Evolutionary conservation across 169 alveolate species (phyloP).

Genomic region (Plasmodium gonderi): DNA sequence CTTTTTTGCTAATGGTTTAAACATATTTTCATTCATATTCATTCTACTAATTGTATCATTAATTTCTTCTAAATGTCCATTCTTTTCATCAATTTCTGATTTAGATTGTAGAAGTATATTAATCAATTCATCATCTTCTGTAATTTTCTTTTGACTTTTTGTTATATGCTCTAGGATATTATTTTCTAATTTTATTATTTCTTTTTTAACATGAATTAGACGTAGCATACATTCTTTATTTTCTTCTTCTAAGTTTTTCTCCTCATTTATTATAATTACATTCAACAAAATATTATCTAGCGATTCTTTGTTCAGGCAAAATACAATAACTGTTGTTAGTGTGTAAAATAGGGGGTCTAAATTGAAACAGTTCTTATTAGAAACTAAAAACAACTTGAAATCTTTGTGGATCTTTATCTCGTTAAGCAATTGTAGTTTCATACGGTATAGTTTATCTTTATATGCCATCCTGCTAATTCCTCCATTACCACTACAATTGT

Average conservation of each 20-base stretch:
- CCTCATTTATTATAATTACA: slow-evolving; percentile 58
- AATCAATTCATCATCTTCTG: slow-evolving; percentile 68
- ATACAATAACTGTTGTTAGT: slow-evolving; percentile 44
- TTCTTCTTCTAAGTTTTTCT: slow-evolving; percentile 53
- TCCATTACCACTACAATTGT: not conserved
- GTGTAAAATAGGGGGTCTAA: slow-evolving; percentile 39
- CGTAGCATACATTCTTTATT: slow-evolving; percentile 52
- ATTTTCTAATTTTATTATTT: slow-evolving; percentile 60
- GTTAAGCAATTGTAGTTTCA: slow-evolving; percentile 41
- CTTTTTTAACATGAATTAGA: slow-evolving; percentile 52
- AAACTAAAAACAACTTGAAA: slow-evolving; percentile 47
- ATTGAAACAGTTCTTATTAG: slow-evolving; percentile 65
- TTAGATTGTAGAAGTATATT: slow-evolving; percentile 64
- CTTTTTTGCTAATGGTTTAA: slow-evolving; percentile 68
- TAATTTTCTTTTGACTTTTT: slow-evolving; percentile 57
- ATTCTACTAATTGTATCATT: slow-evolving; percentile 63
- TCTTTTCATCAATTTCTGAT: slow-evolving; percentile 59
- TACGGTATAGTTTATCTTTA: slow-evolving; percentile 30
- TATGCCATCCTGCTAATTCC: not conserved
- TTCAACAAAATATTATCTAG: slow-evolving; percentile 51
- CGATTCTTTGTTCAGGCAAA: slow-evolving; percentile 45
- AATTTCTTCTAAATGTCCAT: slow-evolving; percentile 62
- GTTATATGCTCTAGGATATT: slow-evolving; percentile 67
- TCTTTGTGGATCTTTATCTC: slow-evolving; percentile 27
- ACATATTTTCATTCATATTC: slow-evolving; percentile 31